These are phyloP conservation scores for Fusarium circinatum DNA, from an alignment of 2,329 filamentous ascomycete genomes.

Conservation along the genomic window DNA sequence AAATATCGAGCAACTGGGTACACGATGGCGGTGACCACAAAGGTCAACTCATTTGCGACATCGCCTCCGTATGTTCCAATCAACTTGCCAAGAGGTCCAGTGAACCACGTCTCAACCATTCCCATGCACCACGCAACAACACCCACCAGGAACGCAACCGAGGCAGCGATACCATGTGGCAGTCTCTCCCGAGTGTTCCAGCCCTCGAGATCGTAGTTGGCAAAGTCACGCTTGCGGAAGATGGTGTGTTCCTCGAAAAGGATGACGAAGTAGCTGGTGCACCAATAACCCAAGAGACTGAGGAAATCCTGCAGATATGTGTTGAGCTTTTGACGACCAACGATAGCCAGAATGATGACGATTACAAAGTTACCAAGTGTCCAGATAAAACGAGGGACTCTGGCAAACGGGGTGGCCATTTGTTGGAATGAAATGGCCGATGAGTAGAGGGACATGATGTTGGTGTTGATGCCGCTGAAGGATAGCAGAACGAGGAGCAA, in stretches of 20 bases:
- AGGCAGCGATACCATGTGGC: conserved; percentile 5
- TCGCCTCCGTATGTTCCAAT: conserved; percentile 1
- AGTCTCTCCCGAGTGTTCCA: neutral
- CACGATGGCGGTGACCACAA: conserved; percentile 2
- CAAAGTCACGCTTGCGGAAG: conserved; percentile 4
- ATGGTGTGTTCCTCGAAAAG: conserved; percentile 11
- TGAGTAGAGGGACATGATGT: conserved; percentile 13
- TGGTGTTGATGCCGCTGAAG: conserved; percentile 7
- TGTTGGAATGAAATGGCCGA: conserved; percentile 9
- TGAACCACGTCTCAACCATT: conserved; percentile 11
- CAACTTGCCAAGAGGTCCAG: neutral
- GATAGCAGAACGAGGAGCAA: neutral
- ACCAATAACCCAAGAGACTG: conserved; percentile 7
- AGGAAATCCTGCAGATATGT: conserved; percentile 6
- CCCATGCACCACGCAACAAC: conserved; percentile 12
- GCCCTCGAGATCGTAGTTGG: conserved; percentile 2
- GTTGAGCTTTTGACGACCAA: conserved; percentile 7
- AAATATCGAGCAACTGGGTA: conserved; percentile 3
- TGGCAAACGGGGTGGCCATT: neutral
- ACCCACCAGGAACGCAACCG: neutral
- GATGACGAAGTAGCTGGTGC: conserved; percentile 10
- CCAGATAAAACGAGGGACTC: conserved; percentile 6
- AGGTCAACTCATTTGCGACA: conserved; percentile 6
- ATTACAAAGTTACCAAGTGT: conserved; percentile 5
- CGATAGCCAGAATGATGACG: neutral